Percentiles rank a stretch among this genome's conserved stretches.
phyloP scores from a whole-genome alignment of 352 stramenopile genomes.

The Phytophthora citrophthora region DNA sequence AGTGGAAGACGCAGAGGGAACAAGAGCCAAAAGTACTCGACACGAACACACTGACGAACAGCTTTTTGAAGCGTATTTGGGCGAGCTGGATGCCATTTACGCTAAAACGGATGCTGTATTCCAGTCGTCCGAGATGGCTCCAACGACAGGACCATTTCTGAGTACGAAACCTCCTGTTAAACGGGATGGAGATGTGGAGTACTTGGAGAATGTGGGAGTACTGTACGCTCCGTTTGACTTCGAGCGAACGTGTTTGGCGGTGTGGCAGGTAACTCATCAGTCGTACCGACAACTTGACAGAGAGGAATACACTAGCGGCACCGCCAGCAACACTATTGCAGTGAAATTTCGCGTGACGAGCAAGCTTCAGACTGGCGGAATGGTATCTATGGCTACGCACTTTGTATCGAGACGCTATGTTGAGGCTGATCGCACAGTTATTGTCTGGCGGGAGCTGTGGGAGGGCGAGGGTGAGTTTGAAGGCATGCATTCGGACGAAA shows the following conservation, averaged over 20 bases:
- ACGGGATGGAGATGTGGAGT: slow-evolving; percentile 25
- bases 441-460: slow-evolving; percentile 56
- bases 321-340: slow-evolving; percentile 15
- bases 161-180: slow-evolving; percentile 18
- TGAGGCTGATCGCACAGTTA: slow-evolving; percentile 49
- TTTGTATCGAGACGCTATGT: slow-evolving; percentile 51
- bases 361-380: slow-evolving; percentile 11
- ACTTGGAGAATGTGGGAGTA: slow-evolving; percentile 29
- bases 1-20: neutral
- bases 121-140: slow-evolving; percentile 4
- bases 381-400: slow-evolving; percentile 19
- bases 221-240: slow-evolving; percentile 19
- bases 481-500: slow-evolving; percentile 33
- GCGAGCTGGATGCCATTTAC: slow-evolving; percentile 34
- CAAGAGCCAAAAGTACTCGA: neutral
- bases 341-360: slow-evolving; percentile 26
- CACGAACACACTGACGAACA: slow-evolving; percentile 7
- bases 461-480: slow-evolving; percentile 39
- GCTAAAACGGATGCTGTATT: slow-evolving; percentile 32
- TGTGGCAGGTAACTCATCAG: slow-evolving; percentile 25
- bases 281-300: slow-evolving; percentile 28
- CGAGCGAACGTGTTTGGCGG: slow-evolving; percentile 7
- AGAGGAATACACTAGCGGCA: slow-evolving; percentile 20
- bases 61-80: slow-evolving; percentile 37
- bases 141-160: slow-evolving; percentile 16